These are phyloP conservation scores for Botrytis elliptica DNA, from an alignment of 2,329 filamentous ascomycete species.

Conservation along the genomic window DNA sequence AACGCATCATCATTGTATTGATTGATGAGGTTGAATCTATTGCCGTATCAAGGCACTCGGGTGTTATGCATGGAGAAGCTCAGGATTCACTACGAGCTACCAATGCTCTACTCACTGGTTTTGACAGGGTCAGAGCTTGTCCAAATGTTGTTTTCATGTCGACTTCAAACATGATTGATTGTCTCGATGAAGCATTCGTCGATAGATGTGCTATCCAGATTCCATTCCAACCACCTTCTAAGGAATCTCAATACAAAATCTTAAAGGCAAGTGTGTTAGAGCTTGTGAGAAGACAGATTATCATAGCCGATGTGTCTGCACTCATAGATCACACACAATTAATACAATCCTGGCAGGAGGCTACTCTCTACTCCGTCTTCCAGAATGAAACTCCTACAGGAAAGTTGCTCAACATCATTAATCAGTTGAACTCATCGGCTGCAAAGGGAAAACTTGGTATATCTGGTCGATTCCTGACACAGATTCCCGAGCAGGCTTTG, in stretches of 20 bases:
- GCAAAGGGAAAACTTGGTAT: slow-evolving; percentile 12
- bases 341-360: slow-evolving; percentile 31
- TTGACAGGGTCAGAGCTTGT: slow-evolving; percentile 31
- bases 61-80: slow-evolving; percentile 31
- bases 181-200: slow-evolving; percentile 37
- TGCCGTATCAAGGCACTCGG: slow-evolving; percentile 30
- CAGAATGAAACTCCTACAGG: background rate
- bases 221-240: slow-evolving; percentile 29
- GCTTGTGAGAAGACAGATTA: slow-evolving; percentile 28
- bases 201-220: slow-evolving; percentile 34
- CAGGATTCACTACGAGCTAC: slow-evolving; percentile 38
- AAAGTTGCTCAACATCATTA: slow-evolving; percentile 29
- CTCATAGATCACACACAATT: slow-evolving; percentile 20
- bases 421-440: slow-evolving; percentile 23
- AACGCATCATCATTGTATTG: slow-evolving; percentile 35
- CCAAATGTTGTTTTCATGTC: slow-evolving; percentile 36
- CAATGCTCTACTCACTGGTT: slow-evolving; percentile 38
- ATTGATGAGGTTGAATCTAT: slow-evolving; percentile 41
- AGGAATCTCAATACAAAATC: slow-evolving; percentile 36
- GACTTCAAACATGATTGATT: slow-evolving; percentile 37
- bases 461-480: slow-evolving; percentile 31
- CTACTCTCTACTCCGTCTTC: slow-evolving; percentile 19
- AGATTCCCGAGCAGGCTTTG: slow-evolving; percentile 34
- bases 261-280: slow-evolving; percentile 30
- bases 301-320: slow-evolving; percentile 16